phyloP scores from a whole-genome alignment of 208 protist genomes.

The Leishmania gerbilli region DNA sequence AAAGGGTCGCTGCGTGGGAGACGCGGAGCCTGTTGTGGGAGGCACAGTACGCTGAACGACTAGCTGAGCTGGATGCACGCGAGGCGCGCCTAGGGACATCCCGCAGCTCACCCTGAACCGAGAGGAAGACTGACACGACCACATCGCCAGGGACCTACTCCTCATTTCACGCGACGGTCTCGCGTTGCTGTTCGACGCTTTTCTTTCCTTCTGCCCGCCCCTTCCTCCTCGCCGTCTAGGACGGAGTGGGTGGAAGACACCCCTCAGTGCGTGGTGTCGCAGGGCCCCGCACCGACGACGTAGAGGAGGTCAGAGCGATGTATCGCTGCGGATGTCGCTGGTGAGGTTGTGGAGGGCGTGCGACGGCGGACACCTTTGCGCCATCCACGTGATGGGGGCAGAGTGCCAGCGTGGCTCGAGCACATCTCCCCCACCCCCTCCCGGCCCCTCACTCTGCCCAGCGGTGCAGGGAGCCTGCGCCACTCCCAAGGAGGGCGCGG shows the following conservation, averaged over 20 bases:
- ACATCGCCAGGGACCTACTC: background rate
- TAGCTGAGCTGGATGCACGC: constrained; percentile 7
- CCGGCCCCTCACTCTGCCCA: background rate
- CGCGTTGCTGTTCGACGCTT: background rate
- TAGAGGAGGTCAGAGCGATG: background rate
- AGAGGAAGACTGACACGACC: background rate
- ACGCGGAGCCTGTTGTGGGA: constrained; percentile 18
- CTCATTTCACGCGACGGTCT: background rate
- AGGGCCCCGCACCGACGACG: background rate
- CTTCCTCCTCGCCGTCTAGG: background rate
- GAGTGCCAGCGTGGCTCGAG: background rate
- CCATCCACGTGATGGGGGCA: background rate
- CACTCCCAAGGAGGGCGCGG: background rate
- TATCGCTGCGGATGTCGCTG: too few species aligned
- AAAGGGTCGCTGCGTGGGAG: constrained; percentile 14
- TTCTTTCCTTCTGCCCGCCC: background rate
- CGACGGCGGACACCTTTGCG: too few species aligned
- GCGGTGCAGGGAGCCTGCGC: background rate
- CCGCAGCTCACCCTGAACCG: background rate
- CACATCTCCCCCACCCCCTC: background rate
- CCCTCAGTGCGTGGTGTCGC: background rate
- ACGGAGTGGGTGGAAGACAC: background rate
- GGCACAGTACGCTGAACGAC: constrained; percentile 11
- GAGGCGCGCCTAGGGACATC: constrained; percentile 3
- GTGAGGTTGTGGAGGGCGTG: too few species aligned